phyloP scores from a whole-genome alignment of 225 moss, liverwort and hornwort genomes.

The Polytrichum commune region DNA sequence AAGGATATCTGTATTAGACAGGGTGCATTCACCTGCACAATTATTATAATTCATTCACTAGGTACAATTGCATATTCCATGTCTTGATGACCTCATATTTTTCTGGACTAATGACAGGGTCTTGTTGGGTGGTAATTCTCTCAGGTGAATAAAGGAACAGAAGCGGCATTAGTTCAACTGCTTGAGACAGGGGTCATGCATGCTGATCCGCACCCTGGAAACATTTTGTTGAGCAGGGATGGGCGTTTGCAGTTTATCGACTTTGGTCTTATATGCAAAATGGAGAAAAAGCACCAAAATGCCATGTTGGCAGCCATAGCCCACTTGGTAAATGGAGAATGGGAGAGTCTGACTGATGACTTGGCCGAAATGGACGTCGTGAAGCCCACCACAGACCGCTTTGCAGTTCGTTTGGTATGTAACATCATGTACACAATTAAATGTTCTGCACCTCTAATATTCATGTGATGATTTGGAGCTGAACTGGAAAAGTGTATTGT shows the following conservation, averaged over 20 bases:
- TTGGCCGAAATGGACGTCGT: constrained; percentile 88
- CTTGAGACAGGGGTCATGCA: constrained; percentile 96
- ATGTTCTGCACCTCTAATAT: no score
- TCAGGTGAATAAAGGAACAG: constrained; percentile 89
- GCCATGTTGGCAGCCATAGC: constrained; percentile 97
- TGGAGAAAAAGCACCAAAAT: constrained; percentile 71
- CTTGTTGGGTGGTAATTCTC: no score
- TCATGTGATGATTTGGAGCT: no score
- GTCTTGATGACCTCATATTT: no score
- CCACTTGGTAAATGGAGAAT: constrained; percentile 97
- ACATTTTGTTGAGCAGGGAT: constrained; percentile 67
- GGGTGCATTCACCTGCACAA: no score
- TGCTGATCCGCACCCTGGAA: constrained; percentile 97
- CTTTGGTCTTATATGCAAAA: constrained; percentile 73
- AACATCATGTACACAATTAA: neutral
- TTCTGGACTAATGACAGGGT: no score
- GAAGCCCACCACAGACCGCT: constrained; percentile 88
- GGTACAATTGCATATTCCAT: no score
- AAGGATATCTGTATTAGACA: no score
- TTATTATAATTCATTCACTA: no score
- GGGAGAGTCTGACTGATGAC: constrained; percentile 88
- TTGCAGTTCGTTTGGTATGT: constrained; percentile 89
- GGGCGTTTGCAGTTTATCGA: constrained; percentile 83
- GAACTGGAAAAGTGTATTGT: no score
- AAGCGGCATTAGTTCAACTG: constrained; percentile 82